These are phyloP conservation scores for Pseudozyma tsukubaensis DNA, from an alignment of 1,284 basidiomycete genomes.

Conservation along the genomic window DNA sequence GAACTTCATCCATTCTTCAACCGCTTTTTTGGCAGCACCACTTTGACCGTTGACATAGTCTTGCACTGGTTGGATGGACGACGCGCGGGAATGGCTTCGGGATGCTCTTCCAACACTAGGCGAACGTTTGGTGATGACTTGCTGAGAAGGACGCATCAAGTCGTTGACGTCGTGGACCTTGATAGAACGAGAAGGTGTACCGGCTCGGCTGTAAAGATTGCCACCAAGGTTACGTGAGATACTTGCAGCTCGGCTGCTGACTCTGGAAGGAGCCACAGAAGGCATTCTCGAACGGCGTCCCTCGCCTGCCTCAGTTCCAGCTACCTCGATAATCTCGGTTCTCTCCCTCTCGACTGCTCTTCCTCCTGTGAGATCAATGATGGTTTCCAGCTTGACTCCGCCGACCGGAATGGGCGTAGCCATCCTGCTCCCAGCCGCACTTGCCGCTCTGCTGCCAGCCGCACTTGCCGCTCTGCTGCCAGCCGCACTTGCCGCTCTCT, in stretches of 20 bases:
- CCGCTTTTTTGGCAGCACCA: not conserved
- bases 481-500: no score
- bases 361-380: no score
- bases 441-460: no score
- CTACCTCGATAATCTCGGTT: no score
- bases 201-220: not conserved
- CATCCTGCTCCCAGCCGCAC: no score
- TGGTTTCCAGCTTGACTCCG: no score
- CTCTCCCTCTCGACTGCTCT: no score
- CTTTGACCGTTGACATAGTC: no score
- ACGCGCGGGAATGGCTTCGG: not conserved
- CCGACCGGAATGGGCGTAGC: no score
- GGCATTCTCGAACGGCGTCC: no score
- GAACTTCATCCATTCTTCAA: not conserved
- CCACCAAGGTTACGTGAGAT: not conserved
- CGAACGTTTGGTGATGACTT: not conserved
- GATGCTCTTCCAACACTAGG: not conserved
- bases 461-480: no score
- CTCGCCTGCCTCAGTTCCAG: no score
- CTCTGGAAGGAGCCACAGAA: not conserved
- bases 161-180: conserved; percentile 17
- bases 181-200: not conserved
- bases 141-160: conserved; percentile 1
- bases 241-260: not conserved
- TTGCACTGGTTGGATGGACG: not conserved